phyloP scores from a whole-genome alignment of 164 flowering plant genomes.

The Vitis rotundifolia region DNA sequence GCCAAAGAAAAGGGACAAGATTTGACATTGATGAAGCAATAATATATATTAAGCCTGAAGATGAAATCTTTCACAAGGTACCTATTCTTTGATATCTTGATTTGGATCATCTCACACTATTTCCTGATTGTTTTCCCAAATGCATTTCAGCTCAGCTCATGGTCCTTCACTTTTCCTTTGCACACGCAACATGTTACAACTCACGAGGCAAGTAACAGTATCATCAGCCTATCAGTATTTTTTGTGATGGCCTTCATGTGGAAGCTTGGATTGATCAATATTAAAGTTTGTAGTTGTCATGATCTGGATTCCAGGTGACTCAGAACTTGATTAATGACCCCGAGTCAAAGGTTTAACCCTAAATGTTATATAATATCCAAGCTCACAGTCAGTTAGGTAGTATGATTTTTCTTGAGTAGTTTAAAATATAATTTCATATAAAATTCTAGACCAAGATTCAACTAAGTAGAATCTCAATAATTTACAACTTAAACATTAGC shows the following conservation, averaged over 20 bases:
- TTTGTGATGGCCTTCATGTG: background rate
- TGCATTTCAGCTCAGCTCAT: slow-evolving; percentile 66
- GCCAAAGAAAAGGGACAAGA: slow-evolving; percentile 25
- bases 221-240: background rate
- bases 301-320: too few species aligned
- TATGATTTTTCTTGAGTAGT: too few species aligned
- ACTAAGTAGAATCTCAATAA: too few species aligned
- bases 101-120: background rate
- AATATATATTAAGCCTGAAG: slow-evolving; percentile 72
- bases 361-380: too few species aligned
- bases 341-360: too few species aligned
- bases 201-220: slow-evolving; percentile 53
- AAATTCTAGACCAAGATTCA: too few species aligned
- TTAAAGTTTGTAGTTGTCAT: too few species aligned
- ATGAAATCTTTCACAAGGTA: slow-evolving; percentile 87
- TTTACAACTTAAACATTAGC: too few species aligned
- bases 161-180: slow-evolving; percentile 73
- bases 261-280: too few species aligned
- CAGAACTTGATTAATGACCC: too few species aligned
- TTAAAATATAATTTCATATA: too few species aligned
- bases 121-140: slow-evolving; percentile 6
- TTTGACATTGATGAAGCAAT: slow-evolving; percentile 37
- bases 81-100: background rate
- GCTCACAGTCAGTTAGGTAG: too few species aligned
- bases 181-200: slow-evolving; percentile 38